Evolutionary conservation across 805 yeast genomes (phyloP).

Genomic region (Geotrichum ghanense): DNA sequence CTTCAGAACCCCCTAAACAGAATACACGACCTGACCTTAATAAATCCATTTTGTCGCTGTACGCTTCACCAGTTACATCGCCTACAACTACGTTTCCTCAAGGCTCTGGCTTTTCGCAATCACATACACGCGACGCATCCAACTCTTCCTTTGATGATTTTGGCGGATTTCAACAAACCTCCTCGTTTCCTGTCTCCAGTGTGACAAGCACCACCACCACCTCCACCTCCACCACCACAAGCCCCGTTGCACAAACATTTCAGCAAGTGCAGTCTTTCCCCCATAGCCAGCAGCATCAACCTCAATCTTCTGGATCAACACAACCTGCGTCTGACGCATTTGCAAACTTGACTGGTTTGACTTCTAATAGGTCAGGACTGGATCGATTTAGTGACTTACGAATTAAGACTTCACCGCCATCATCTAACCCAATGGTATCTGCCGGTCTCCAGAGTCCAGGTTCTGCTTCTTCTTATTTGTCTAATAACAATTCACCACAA

Average conservation of each 20-base stretch:
- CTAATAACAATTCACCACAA: neutral
- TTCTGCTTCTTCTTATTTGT: neutral
- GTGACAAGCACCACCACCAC: constrained; percentile 5
- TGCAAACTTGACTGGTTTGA: neutral
- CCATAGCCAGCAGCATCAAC: constrained; percentile 34
- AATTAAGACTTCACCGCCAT: too few species aligned
- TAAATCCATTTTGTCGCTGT: constrained; percentile 80
- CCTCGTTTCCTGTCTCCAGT: neutral
- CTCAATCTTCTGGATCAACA: constrained; percentile 7
- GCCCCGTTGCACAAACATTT: neutral
- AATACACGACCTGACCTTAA: constrained; percentile 70
- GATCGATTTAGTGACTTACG: too few species aligned
- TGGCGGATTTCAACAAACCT: neutral
- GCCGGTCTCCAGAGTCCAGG: neutral
- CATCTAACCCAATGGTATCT: too few species aligned
- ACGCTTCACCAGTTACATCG: constrained; percentile 33
- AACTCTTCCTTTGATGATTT: neutral
- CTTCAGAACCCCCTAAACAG: too few species aligned
- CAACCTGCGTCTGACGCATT: neutral
- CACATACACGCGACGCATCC: neutral
- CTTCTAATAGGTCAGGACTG: too few species aligned
- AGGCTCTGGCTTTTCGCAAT: neutral
- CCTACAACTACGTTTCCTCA: constrained; percentile 4
- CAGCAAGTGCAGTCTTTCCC: neutral
- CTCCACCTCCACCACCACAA: constrained; percentile 5